Evolutionary conservation across 805 yeast genomes (phyloP), one percentile per base, ranked within the genome.

Genomic region (Soucietia sequanensis): DNA sequence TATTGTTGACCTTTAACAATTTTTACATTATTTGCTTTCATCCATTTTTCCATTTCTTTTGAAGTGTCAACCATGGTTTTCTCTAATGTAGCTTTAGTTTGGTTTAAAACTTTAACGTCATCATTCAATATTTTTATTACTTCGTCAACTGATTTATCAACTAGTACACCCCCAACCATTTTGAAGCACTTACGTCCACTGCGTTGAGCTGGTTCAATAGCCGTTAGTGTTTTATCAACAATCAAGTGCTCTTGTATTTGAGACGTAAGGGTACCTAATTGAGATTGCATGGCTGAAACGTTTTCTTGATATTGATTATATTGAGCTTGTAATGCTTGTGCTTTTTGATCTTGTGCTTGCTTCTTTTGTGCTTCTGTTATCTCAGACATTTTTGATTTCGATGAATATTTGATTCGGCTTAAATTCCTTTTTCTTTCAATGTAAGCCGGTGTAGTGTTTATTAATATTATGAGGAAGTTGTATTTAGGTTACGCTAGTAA

Each of bases 131-230:
- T 42, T 39, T 52, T 47, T 17, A 73, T 60, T 4, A 90, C 93
- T 26, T 85, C 88, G n/a, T 72, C 80, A 4, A 88, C 93, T 4
- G 80, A 72, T 45, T 85, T 81, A 52, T 89, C 95, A 12, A 90
- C 84, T 21, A 91, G 70, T 3, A 90, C 95, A 7, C 96, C 95
- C 17, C 96, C 97, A 21, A 91, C 76, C 96, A 93, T 88, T 50
- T 95, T 79, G 63, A 80, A 89, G 52, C 97, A 88, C 54, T 81
- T 80, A 41, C 99, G 76, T 29, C 73, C 78, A 2, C 47, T 35
- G 38, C 71, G 54, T 22, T 57, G 42, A 17, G 51, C 58, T 4
- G 67, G 62, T 4, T 57, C 55, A 12, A 68, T 62, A 17, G 54
- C 56, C 10, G 52, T 44, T 39, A 68, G 52, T 9, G 72, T 66